phyloP scores from a whole-genome alignment of 75 land plant species.

The Chamaecyparis obtusa region DNA sequence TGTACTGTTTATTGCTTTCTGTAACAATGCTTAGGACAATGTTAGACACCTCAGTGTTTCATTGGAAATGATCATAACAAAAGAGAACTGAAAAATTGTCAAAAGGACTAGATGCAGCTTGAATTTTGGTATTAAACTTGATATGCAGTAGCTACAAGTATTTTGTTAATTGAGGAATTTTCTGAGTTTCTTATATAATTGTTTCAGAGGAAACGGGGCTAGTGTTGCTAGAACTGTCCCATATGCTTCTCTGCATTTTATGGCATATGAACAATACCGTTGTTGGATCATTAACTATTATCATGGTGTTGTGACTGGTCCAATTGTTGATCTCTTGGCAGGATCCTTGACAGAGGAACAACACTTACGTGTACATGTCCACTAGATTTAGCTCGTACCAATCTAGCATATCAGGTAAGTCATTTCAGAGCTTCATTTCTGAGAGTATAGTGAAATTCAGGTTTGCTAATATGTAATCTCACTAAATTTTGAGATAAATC shows the following conservation, averaged over 20 bases:
- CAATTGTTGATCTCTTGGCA: slow-evolving; percentile 71
- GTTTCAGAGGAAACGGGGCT: slow-evolving; percentile 86
- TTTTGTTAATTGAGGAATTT: too few species aligned
- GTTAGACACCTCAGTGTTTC: not conserved
- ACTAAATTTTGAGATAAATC: too few species aligned
- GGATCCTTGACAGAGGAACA: slow-evolving; percentile 82
- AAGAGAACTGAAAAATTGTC: not conserved
- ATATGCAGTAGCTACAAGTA: too few species aligned
- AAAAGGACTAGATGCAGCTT: not conserved
- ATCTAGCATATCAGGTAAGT: slow-evolving; percentile 77
- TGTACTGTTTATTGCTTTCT: not conserved
- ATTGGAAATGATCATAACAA: not conserved
- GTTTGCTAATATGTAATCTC: not conserved
- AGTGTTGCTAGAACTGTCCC: slow-evolving; percentile 82
- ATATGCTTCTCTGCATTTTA: slow-evolving; percentile 90
- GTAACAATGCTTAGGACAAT: not conserved
- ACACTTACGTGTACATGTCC: slow-evolving; percentile 86
- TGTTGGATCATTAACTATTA: slow-evolving; percentile 51
- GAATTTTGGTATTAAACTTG: too few species aligned
- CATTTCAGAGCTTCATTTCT: not conserved
- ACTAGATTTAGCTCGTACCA: slow-evolving; percentile 75
- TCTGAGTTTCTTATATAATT: too few species aligned
- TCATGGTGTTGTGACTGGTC: slow-evolving; percentile 47
- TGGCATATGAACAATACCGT: slow-evolving; percentile 87
- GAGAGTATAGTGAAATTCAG: not conserved